phyloP scores from a whole-genome alignment of 768 basidiomycete genomes.

The Trametes cubensis region DNA sequence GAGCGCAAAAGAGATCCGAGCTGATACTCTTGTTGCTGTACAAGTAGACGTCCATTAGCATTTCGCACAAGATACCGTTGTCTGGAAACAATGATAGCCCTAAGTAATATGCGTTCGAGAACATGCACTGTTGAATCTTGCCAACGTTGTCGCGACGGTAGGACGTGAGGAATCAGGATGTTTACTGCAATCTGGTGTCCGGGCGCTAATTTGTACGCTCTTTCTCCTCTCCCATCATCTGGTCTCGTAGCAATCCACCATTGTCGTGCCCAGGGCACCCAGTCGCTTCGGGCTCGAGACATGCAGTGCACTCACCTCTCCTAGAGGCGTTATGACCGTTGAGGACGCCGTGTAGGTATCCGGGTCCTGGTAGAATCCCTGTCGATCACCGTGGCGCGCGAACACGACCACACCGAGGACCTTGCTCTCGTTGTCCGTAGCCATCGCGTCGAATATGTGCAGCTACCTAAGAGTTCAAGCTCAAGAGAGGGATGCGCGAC shows the following conservation, averaged over 20 bases:
- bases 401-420: conserved; percentile 32
- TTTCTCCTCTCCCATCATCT: too few species aligned
- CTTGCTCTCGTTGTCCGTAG: conserved; percentile 17
- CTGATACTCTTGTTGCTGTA: conserved; percentile 58
- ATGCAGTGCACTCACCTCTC: conserved; percentile 48
- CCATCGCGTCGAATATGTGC: not conserved
- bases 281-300: too few species aligned
- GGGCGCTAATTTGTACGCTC: too few species aligned
- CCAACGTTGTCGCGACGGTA: too few species aligned
- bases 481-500: not conserved
- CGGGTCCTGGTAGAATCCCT: conserved; percentile 67
- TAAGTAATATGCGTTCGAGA: too few species aligned
- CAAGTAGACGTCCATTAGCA: not conserved
- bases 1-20: conserved; percentile 56
- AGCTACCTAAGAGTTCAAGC: not conserved
- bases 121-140: too few species aligned
- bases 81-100: too few species aligned
- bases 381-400: conserved; percentile 33
- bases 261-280: too few species aligned
- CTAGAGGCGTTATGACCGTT: conserved; percentile 69
- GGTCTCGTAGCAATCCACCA: too few species aligned
- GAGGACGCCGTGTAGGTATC: conserved; percentile 55
- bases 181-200: too few species aligned
- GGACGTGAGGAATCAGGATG: too few species aligned
- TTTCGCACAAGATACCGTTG: too few species aligned